A percentile compares a stretch with the other conserved stretches of the same genome.
Conservation (phyloP, 164 flowering plant genomes). For the Taxillus chinensis region DNA sequence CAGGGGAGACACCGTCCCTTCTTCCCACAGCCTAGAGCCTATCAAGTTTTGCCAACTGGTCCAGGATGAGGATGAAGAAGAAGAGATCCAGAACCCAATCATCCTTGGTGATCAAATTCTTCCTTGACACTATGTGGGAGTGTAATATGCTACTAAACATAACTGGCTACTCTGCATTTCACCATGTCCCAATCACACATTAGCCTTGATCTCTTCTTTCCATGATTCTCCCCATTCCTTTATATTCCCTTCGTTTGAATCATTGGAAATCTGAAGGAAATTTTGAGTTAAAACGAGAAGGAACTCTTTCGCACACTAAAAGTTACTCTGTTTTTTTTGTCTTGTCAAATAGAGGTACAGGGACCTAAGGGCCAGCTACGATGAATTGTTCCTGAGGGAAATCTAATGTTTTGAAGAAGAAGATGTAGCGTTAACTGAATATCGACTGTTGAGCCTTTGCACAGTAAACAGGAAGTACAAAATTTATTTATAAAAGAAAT, state of each 20-base stretch:
- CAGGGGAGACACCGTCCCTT: constrained; percentile 19
- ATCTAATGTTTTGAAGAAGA: no score
- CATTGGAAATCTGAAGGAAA: no score
- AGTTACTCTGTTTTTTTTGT: no score
- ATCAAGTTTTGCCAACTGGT: constrained; percentile 26
- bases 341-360: no score
- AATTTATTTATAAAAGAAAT: no score
- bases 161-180: neutral
- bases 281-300: no score
- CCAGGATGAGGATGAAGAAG: constrained; percentile 48
- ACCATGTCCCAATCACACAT: neutral
- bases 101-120: constrained; percentile 24
- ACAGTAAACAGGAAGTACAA: no score
- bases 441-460: no score
- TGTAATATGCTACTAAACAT: neutral
- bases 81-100: constrained; percentile 35
- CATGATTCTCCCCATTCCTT: neutral
- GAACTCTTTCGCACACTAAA: no score
- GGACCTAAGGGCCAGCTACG: no score
- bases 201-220: neutral
- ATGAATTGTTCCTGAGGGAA: no score
- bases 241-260: neutral
- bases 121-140: constrained; percentile 2
- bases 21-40: constrained; percentile 38
- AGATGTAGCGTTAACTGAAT: no score